phyloP scores from a whole-genome alignment of 2,329 filamentous ascomycete species.

The Thermoascus crustaceus region DNA sequence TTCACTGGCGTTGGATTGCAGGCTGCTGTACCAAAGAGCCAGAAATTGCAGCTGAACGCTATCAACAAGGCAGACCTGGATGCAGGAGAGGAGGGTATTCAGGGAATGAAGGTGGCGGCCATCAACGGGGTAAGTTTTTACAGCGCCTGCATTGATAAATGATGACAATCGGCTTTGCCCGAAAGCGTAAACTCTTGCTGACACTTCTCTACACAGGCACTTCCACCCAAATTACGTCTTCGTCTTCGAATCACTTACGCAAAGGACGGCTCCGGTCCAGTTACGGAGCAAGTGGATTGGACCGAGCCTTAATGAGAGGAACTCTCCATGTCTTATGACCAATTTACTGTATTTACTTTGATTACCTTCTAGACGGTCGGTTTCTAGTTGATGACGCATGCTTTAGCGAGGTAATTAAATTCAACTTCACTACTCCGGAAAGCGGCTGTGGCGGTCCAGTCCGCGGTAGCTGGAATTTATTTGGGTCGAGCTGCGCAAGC shows the following conservation, averaged over 20 bases:
- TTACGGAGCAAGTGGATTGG: constrained; percentile 96
- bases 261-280: constrained; percentile 59
- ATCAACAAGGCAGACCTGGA: constrained; percentile 74
- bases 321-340: neutral
- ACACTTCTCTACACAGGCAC: constrained; percentile 47
- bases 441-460: too few relatives aligned
- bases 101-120: constrained; percentile 79
- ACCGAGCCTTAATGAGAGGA: constrained; percentile 55
- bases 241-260: constrained; percentile 77
- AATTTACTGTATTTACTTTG: neutral
- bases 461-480: too few relatives aligned
- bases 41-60: constrained; percentile 84
- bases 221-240: constrained; percentile 62
- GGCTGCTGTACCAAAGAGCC: constrained; percentile 91
- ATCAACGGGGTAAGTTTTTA: constrained; percentile 72
- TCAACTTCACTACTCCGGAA: too few relatives aligned
- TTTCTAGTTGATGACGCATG: neutral
- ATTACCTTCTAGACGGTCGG: neutral
- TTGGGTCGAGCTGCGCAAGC: too few relatives aligned
- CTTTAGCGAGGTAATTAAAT: too few relatives aligned
- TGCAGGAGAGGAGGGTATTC: constrained; percentile 73
- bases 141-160: neutral
- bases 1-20: constrained; percentile 76
- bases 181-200: constrained; percentile 19
- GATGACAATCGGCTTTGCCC: neutral